Evolutionary conservation across 2,329 filamentous ascomycete genomes (phyloP).

Genomic region (Hypomyces rosellus): DNA sequence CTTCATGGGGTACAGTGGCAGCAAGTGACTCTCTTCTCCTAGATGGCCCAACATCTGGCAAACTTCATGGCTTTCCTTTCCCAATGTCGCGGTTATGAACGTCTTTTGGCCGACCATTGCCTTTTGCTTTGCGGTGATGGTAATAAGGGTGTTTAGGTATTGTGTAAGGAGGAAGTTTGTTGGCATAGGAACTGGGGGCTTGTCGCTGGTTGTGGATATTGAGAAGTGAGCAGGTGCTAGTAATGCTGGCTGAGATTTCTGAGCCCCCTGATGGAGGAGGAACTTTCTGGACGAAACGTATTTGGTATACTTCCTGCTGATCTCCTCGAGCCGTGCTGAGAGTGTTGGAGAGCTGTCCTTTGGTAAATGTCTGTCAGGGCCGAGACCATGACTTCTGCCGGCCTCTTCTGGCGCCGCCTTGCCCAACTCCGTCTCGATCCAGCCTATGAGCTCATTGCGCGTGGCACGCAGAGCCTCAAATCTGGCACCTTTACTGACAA

Average conservation of each 20-base stretch:
- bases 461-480: conserved; percentile 49
- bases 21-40: conserved; percentile 56
- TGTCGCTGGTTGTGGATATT: conserved; percentile 9
- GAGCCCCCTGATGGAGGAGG: conserved; percentile 37
- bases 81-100: conserved; percentile 44
- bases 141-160: conserved; percentile 48
- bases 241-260: conserved; percentile 24
- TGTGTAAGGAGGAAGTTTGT: conserved; percentile 45
- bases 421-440: conserved; percentile 58
- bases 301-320: conserved; percentile 47
- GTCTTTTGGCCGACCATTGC: conserved; percentile 51
- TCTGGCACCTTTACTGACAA: conserved; percentile 34
- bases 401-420: conserved; percentile 40
- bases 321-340: conserved; percentile 33
- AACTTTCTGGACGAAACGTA: conserved; percentile 46
- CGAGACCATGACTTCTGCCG: conserved; percentile 12
- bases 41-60: conserved; percentile 47
- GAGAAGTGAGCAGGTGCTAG: conserved; percentile 16
- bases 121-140: conserved; percentile 51
- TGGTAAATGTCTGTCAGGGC: not conserved
- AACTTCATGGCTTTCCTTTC: conserved; percentile 45
- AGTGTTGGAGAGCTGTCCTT: conserved; percentile 5
- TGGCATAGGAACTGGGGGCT: conserved; percentile 15
- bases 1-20: conserved; percentile 45
- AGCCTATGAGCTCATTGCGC: conserved; percentile 54